Base-by-base conservation (phyloP, 2,329 filamentous ascomycete genomes). In the Cadophora malorum region DNA sequence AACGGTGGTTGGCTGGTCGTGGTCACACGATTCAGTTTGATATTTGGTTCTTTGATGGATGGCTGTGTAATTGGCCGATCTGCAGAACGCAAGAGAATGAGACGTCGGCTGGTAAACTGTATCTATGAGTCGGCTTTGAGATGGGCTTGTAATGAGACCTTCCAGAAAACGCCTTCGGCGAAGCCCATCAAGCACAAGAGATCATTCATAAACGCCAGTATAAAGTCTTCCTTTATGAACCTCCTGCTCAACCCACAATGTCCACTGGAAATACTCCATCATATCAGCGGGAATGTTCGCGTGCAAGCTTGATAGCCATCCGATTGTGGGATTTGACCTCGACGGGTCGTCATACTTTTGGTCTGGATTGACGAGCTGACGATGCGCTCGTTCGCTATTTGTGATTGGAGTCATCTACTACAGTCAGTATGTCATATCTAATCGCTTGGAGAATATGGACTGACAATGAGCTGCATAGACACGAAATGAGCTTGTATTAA, bases 401-500 rank as follows among this genome's bases (percentile, higher is more conserved):
- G 71, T 70, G n/a, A 75, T 71, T 3, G 73, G 73, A 10, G 69
- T 73, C 74, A 75, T 75, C 60, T 63, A n/a, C 28, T 10, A 8
- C 21, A 31, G 25, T 63, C 23, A 52, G 45, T 35, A 16, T 21
- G 2, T 52, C 14, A 4, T 6, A 4, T 0, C 5, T 2, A 2
- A 23, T 9, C 19, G 21, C 4, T 7, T 38, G 9, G 12, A 3
- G 19, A 23, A 33, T 9, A 19, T 1, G 23, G 3, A 63, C 60
- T 33, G 47, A 63, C 60, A 53, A 72, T 72, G 4, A 73, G 28
- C 63, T 75, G 73, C 38, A 75, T 45, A 1, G 74, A 70, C 1
- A 74, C 68, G n/a, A 76, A 74, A 62, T 76, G 74, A 16, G 74
- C 67, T 60, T 72, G 71, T 1, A 76, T 64, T 6, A 75, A 66